Base-by-base conservation (phyloP, 106 monocot genomes). In the Dendrobium huoshanense region DNA sequence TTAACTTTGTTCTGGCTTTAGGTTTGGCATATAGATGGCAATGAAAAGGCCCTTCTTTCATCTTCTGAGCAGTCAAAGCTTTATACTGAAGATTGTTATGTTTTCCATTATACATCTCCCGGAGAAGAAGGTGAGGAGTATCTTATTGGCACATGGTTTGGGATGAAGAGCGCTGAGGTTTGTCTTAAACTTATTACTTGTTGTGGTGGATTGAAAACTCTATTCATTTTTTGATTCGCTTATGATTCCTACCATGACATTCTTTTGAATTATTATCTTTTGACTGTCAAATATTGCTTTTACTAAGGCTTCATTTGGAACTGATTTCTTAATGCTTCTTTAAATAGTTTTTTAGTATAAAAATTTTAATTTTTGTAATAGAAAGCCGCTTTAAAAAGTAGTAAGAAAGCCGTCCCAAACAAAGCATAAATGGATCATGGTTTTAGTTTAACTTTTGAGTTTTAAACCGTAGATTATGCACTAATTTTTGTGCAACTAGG, bases 101-200 rank as follows among this genome's bases (percentile, higher is more conserved):
- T 94, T 33, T 97, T 97, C 78, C 97, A 97, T 77, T 97, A 97
- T 82, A 77, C 90, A 81, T 97, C 92, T 87, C 84, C 92, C 64
- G 97, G 90, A 81, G 92, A 89, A 75, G 94, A 92, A 41, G 90
- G 81, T 42, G 94, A 97, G 75, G 94, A 97, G 81, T 89, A 81
- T 85, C 86, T 97, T 77, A 80, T 97, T 79, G 97, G 97, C 44
- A 94, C 97, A 45, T 97, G 97, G 97, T 92, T 94, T 88, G 97
- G 97, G 42, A 88, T 88, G 80, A 89, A 88, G 72, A 94, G 97
- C 77, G 73, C 88, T 75, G 84, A 92, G 91, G 97, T 97, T 82
- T 78, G 72, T 74, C 1, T 4, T 42, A 13, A 11, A 10, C 4
- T 18, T 58, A 1, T 58, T 58, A 16, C 58, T 58, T 58, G 45